phyloP scores from a whole-genome alignment of 2,329 filamentous ascomycete species.

The Colletotrichum spinosum region DNA sequence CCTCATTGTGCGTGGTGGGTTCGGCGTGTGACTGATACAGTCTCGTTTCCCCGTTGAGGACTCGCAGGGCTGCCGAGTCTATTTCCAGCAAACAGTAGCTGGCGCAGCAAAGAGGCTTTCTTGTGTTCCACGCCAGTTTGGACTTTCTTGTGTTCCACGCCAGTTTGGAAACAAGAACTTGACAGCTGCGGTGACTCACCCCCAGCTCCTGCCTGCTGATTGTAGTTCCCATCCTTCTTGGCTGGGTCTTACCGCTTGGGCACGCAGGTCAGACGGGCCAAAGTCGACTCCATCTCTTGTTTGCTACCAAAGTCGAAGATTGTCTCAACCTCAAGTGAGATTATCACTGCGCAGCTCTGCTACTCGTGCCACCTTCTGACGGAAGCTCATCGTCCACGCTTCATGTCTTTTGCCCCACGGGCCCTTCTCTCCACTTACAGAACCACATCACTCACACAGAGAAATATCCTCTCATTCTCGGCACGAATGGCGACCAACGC shows the following conservation, averaged over 20 bases:
- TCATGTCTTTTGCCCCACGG: conserved; percentile 28
- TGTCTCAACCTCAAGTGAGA: conserved; percentile 20
- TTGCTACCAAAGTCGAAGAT: conserved; percentile 13
- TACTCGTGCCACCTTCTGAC: neutral
- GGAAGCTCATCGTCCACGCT: no score
- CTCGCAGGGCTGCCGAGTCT: no score
- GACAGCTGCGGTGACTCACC: conserved; percentile 24
- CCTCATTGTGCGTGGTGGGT: no score
- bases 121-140: neutral
- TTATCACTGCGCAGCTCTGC: neutral
- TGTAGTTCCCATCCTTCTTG: neutral
- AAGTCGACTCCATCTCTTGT: neutral
- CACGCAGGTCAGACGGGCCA: neutral
- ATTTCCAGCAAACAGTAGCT: no score
- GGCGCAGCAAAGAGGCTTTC: neutral
- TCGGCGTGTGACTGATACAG: no score
- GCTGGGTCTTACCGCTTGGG: no score
- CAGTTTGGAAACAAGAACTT: neutral
- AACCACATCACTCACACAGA: conserved; percentile 18
- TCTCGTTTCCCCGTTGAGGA: no score
- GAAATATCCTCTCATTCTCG: conserved; percentile 11
- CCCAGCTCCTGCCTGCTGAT: conserved; percentile 8
- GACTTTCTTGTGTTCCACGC: neutral
- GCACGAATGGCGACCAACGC: conserved; percentile 26
- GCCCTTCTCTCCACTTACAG: conserved; percentile 16